Evolutionary conservation across 805 yeast species (phyloP), one percentile per base, ranked within the genome.

Genomic region (Tetrapisispora fleetii): DNA sequence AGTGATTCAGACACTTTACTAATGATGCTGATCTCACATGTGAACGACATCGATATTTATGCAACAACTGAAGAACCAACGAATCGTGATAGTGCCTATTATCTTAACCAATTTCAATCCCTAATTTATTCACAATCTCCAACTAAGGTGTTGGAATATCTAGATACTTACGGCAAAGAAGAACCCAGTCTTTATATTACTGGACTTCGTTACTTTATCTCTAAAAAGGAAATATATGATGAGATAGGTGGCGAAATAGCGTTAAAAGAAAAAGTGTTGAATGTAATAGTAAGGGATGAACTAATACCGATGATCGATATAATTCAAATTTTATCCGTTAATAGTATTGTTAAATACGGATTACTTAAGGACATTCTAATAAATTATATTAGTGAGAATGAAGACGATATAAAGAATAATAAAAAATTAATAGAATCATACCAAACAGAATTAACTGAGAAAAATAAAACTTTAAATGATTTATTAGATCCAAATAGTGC

Each of bases 221-320:
- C 90, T 0, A 68, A 76, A 1, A 75, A 75, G 38, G 70, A 69
- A 2, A 65, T 81, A 2, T 75, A 78, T 51, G 67, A 73, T 2
- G 65, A 69, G 35, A 74, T 84, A 6, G 79, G 85, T 1, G 73
- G 75, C 16, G 69, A 67, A 24, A 74, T 75, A 40, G 69, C 75
- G 43, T 66, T 79, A 48, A 58, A 56, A 43, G 65, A 67, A 46
- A 59, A 61, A 17, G 67, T 90, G 0, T 63, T 91, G 18, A 67
- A 75, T 27, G 74, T 71, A 49, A 75, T 86, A 43, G 74, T 77
- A 43, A 61, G 69, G 2, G 67, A 70, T 16, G 75, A 77, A 43
- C 60, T 84, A 16, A 71, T 86, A 67, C 72, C 95, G 0, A 85
- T 95, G 0, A 64, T 87, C 18, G 96, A 90, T 54, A 69, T 93